phyloP scores from a whole-genome alignment of 768 basidiomycete genomes.

The Trametes sanguinea region DNA sequence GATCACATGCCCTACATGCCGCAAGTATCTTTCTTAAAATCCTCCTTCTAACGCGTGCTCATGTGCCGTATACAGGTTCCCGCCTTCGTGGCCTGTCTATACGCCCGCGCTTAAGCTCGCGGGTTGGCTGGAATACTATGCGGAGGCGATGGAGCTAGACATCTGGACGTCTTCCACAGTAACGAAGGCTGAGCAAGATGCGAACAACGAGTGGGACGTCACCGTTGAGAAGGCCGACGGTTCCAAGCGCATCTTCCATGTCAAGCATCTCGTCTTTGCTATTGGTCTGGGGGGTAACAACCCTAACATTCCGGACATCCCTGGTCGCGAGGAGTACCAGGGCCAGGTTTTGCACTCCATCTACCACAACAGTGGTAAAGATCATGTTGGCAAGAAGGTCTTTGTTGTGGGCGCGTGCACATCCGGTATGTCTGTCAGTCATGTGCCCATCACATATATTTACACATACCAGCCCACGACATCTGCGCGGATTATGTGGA shows the following conservation, averaged over 20 bases:
- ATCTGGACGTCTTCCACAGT: constrained; percentile 55
- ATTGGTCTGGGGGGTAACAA: constrained; percentile 42
- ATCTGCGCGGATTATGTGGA: constrained; percentile 49
- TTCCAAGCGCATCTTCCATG: constrained; percentile 33
- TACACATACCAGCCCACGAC: constrained; percentile 41
- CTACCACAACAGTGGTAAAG: constrained; percentile 53
- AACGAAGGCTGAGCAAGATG: constrained; percentile 26
- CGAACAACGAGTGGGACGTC: constrained; percentile 33
- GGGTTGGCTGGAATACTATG: constrained; percentile 69
- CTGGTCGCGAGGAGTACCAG: constrained; percentile 56
- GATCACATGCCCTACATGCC: constrained; percentile 57
- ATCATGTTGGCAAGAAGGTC: constrained; percentile 69
- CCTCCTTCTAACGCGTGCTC: neutral
- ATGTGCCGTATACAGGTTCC: constrained; percentile 44
- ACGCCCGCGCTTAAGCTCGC: constrained; percentile 63
- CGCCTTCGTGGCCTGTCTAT: constrained; percentile 59
- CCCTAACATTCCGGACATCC: constrained; percentile 39
- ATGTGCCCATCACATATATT: no score
- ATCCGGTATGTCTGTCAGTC: constrained; percentile 39
- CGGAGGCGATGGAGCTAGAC: constrained; percentile 59
- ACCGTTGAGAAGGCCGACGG: constrained; percentile 38
- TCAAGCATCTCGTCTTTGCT: constrained; percentile 42
- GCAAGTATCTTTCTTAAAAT: constrained; percentile 35
- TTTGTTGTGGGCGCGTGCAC: constrained; percentile 69
- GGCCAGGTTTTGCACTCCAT: constrained; percentile 64